Evolutionary conservation across 108 stramenopile genomes (phyloP).

Genomic region (Nannochloropsis oceanica): DNA sequence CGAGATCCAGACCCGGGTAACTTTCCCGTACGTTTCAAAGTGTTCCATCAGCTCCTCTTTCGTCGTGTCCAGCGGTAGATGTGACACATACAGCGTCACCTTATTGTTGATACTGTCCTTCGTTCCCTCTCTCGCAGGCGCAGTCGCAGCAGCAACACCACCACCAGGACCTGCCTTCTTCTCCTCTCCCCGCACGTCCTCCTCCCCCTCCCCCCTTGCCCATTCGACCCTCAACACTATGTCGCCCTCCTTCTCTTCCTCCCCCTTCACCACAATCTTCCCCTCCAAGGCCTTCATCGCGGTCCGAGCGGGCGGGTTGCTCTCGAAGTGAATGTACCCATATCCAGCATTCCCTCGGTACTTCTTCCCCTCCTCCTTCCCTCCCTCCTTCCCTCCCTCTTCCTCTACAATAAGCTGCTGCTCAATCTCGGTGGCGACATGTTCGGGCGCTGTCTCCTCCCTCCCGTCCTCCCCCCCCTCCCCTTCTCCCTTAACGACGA

Average conservation of each 20-base stretch:
- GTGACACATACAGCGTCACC: background rate
- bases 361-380: background rate
- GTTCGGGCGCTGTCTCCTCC: background rate
- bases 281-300: background rate
- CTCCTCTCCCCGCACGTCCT: background rate
- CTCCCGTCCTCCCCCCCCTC: background rate
- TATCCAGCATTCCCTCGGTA: background rate
- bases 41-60: background rate
- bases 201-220: background rate
- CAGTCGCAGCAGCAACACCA: background rate
- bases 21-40: background rate
- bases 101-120: background rate
- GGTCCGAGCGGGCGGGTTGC: background rate
- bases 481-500: background rate
- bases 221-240: background rate
- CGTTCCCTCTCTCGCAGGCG: background rate
- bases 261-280: background rate
- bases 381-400: slow-evolving; percentile 1
- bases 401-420: background rate
- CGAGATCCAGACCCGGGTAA: background rate
- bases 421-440: background rate
- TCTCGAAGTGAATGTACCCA: background rate
- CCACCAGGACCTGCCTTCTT: slow-evolving; percentile 1
- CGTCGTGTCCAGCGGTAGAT: background rate
- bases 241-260: background rate